Percentiles rank a stretch among this genome's conserved stretches.
These are phyloP conservation scores for Schizochytrium sp. DNA, from an alignment of 108 stramenopile genomes.

Conservation along the genomic window DNA sequence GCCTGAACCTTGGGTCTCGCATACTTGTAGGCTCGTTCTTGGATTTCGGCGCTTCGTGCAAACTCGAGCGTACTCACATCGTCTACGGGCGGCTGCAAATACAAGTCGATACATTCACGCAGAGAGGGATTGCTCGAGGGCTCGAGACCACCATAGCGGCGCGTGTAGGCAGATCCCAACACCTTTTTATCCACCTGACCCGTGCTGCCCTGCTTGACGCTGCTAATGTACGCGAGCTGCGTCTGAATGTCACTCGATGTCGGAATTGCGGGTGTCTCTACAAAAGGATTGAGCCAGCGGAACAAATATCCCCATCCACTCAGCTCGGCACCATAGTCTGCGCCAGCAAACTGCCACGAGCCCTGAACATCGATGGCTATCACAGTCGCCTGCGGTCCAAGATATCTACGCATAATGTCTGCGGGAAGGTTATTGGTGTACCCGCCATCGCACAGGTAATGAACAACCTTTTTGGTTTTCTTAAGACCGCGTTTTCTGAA, in stretches of 20 bases:
- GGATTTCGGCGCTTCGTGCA: background rate
- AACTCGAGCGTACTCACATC: background rate
- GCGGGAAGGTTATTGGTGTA: constrained; percentile 39
- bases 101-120: background rate
- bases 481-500: background rate
- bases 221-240: background rate
- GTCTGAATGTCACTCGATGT: background rate
- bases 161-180: background rate
- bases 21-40: background rate
- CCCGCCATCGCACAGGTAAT: constrained; percentile 31
- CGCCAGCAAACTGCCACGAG: constrained; percentile 6
- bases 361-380: constrained; percentile 24
- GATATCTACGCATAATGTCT: constrained; percentile 5
- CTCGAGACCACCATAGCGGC: background rate
- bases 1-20: background rate
- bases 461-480: background rate
- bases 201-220: background rate
- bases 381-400: constrained; percentile 4
- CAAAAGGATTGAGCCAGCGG: background rate
- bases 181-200: background rate
- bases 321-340: constrained; percentile 23
- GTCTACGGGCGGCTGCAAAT: background rate
- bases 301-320: background rate
- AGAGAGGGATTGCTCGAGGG: background rate
- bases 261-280: background rate